phyloP scores from a whole-genome alignment of 2,329 filamentous ascomycete genomes.

The Colletotrichum echinochloae region DNA sequence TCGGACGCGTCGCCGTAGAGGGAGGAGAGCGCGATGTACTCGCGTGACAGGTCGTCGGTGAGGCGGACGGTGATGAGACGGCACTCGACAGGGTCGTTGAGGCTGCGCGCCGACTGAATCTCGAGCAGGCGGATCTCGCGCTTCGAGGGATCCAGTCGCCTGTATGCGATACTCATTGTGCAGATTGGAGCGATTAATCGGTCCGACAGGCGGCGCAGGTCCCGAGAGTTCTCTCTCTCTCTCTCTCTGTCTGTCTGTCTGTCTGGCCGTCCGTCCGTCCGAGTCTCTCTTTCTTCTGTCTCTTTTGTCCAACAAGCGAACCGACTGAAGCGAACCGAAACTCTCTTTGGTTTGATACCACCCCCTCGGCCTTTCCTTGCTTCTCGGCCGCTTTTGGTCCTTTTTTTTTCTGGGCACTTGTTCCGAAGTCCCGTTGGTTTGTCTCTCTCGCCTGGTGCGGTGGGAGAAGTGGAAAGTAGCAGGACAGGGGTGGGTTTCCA shows the following conservation, averaged over 20 bases:
- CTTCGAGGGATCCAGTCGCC: slow-evolving; percentile 42
- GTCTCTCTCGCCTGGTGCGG: not conserved
- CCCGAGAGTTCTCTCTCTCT: not conserved
- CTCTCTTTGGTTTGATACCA: too few relatives aligned
- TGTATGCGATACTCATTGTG: slow-evolving; percentile 38
- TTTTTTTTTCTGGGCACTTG: not conserved
- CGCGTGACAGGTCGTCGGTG: slow-evolving; percentile 40
- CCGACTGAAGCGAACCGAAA: not conserved
- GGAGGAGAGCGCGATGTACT: slow-evolving; percentile 49
- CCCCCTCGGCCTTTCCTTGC: not conserved
- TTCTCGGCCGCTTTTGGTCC: too few relatives aligned
- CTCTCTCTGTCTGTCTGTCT: not conserved
- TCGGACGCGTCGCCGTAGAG: slow-evolving; percentile 47
- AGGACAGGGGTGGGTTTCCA: slow-evolving; percentile 28
- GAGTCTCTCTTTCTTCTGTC: not conserved
- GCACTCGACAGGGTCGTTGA: slow-evolving; percentile 49
- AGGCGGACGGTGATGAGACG: slow-evolving; percentile 49
- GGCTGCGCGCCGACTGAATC: slow-evolving; percentile 46
- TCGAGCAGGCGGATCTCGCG: slow-evolving; percentile 51
- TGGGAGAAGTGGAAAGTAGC: slow-evolving; percentile 18
- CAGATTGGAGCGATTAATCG: not conserved
- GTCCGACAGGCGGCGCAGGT: not conserved
- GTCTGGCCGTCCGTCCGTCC: too few relatives aligned
- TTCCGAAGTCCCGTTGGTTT: not conserved
- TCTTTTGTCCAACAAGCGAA: not conserved